These are phyloP conservation scores for Hirschfeldia incana DNA, from an alignment of 345 rosid species.

Conservation along the genomic window DNA sequence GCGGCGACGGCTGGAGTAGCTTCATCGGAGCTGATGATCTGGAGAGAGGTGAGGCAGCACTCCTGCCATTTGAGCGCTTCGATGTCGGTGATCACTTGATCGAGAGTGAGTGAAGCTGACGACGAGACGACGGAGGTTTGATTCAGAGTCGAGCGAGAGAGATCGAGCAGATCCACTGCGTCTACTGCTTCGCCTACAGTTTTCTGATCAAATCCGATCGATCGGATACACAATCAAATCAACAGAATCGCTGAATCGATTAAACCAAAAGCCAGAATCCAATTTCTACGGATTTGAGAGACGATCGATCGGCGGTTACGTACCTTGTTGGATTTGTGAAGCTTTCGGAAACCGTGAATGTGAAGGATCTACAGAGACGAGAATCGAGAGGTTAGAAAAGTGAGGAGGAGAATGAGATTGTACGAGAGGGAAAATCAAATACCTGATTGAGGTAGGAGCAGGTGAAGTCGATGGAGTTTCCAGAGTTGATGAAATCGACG, in stretches of 20 bases:
- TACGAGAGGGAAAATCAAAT: neutral
- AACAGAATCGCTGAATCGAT: conserved; percentile 5
- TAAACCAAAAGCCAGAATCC: neutral
- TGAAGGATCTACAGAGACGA: neutral
- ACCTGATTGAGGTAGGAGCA: conserved; percentile 41
- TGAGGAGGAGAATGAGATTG: neutral
- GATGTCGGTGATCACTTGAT: conserved; percentile 33
- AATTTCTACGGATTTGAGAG: neutral
- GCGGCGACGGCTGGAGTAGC: neutral
- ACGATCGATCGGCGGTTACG: neutral
- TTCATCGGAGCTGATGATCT: conserved; percentile 25
- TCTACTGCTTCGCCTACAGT: conserved; percentile 22
- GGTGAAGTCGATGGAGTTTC: conserved; percentile 7
- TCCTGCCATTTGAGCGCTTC: conserved; percentile 42
- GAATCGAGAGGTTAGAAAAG: neutral
- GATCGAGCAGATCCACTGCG: conserved; percentile 30
- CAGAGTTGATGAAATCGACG: conserved; percentile 25
- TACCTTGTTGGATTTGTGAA: neutral
- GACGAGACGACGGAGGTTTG: conserved; percentile 1
- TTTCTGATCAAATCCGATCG: conserved; percentile 12
- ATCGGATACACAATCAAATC: neutral
- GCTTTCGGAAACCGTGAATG: neutral
- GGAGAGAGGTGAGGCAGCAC: conserved; percentile 33
- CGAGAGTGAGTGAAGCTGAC: conserved; percentile 21
- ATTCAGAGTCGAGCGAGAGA: conserved; percentile 36